Conservation (phyloP, 768 basidiomycete genomes). For the Mycena haematopus region DNA sequence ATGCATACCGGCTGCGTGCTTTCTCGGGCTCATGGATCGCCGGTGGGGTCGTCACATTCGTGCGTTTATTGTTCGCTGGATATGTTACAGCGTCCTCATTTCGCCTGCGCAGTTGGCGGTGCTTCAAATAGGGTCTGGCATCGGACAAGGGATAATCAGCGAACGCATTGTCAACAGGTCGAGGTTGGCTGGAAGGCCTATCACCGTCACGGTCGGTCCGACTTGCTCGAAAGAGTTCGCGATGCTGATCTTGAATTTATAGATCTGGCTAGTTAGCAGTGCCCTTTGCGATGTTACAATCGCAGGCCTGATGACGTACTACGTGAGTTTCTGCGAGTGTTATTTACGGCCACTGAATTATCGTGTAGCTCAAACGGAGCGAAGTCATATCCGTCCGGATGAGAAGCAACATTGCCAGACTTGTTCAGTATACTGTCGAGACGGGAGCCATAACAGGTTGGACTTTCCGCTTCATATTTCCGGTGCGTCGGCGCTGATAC, state of each 20-base stretch:
- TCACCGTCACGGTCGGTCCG: conserved; percentile 11
- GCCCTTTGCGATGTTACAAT: conserved; percentile 42
- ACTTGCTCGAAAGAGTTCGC: background rate
- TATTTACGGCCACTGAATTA: background rate
- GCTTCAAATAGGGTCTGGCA: conserved; percentile 13
- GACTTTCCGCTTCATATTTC: background rate
- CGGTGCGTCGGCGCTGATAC: background rate
- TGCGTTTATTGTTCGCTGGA: conserved; percentile 26
- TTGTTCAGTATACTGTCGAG: conserved; percentile 45
- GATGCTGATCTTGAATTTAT: background rate
- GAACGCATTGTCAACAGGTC: conserved; percentile 11
- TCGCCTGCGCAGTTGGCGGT: conserved; percentile 21
- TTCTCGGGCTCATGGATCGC: conserved; percentile 35
- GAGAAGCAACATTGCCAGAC: conserved; percentile 35
- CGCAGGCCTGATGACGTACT: conserved; percentile 39
- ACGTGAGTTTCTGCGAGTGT: conserved; percentile 31
- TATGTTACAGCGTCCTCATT: conserved; percentile 3
- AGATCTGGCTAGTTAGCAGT: conserved; percentile 43
- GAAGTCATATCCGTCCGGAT: background rate
- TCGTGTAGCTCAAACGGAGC: conserved; percentile 26
- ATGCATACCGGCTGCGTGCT: conserved; percentile 37
- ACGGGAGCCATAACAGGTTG: conserved; percentile 42
- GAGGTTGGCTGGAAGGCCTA: conserved; percentile 14
- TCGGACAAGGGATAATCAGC: conserved; percentile 21
- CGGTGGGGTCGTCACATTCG: conserved; percentile 31